A percentile compares a stretch with the other conserved stretches of the same genome.
These are phyloP conservation scores for Aphanomyces cochlioides DNA, from an alignment of 352 stramenopile genomes.

Conservation along the genomic window DNA sequence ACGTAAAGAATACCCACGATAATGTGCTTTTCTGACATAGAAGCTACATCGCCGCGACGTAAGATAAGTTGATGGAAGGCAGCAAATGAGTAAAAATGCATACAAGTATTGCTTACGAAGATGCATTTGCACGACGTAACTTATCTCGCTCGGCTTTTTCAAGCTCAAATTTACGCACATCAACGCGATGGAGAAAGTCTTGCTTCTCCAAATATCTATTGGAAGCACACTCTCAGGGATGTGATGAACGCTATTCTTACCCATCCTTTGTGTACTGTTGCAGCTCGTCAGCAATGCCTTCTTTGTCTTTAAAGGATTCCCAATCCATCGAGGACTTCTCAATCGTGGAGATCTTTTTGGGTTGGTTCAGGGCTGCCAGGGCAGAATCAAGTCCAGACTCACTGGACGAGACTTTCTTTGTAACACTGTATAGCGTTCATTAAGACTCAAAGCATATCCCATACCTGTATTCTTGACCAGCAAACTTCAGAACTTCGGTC, in stretches of 20 bases:
- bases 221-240: neutral
- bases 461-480: slow-evolving; percentile 77
- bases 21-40: neutral
- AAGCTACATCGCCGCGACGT: neutral
- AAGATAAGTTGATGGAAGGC: neutral
- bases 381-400: slow-evolving; percentile 73
- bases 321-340: slow-evolving; percentile 94
- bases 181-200: slow-evolving; percentile 90
- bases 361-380: slow-evolving; percentile 78
- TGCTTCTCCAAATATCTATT: slow-evolving; percentile 91
- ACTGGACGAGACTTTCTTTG: slow-evolving; percentile 31
- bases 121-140: slow-evolving; percentile 17
- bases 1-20: neutral
- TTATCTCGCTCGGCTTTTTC: slow-evolving; percentile 85
- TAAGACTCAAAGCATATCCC: slow-evolving; percentile 13
- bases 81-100: slow-evolving; percentile 29
- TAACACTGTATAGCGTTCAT: slow-evolving; percentile 34
- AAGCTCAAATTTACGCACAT: slow-evolving; percentile 86
- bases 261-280: slow-evolving; percentile 91
- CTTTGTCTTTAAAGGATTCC: slow-evolving; percentile 93
- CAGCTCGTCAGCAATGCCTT: slow-evolving; percentile 90
- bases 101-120: slow-evolving; percentile 47
- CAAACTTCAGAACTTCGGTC: slow-evolving; percentile 78
- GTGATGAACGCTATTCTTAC: slow-evolving; percentile 34
- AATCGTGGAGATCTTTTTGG: slow-evolving; percentile 92